Percentiles rank a stretch among this genome's conserved stretches.
Conservation (phyloP, 1,284 basidiomycete genomes). For the Exsudoporus floridanus region DNA sequence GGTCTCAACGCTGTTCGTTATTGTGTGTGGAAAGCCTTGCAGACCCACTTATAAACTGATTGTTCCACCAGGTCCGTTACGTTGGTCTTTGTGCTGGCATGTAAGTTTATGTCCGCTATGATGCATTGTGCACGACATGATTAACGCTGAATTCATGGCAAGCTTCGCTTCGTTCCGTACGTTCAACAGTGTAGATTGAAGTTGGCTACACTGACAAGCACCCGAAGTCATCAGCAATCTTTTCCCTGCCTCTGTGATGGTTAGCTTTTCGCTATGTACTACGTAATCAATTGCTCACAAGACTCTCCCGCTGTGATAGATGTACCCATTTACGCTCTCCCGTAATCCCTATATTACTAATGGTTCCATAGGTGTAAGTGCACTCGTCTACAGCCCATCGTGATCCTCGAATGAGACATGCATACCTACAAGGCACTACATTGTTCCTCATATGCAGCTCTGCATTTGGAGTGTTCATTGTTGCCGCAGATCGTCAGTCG, state of each 20-base stretch:
- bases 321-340: background rate
- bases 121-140: background rate
- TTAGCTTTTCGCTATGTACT: background rate
- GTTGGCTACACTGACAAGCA: background rate
- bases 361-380: background rate
- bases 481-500: no score
- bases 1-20: background rate
- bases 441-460: no score
- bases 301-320: background rate
- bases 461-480: no score
- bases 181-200: background rate
- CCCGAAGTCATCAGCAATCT: background rate
- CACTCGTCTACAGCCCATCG: background rate
- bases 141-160: background rate
- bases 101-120: background rate
- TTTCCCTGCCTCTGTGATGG: background rate
- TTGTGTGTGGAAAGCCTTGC: background rate
- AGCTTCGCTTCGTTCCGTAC: background rate
- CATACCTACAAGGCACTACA: no score
- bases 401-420: background rate
- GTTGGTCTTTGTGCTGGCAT: background rate
- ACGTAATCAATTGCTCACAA: background rate
- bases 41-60: background rate
- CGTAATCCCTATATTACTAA: background rate
- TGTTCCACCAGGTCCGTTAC: conserved; percentile 3